phyloP scores from a whole-genome alignment of 495 filamentous ascomycete species.

The Parathielavia appendiculata region DNA sequence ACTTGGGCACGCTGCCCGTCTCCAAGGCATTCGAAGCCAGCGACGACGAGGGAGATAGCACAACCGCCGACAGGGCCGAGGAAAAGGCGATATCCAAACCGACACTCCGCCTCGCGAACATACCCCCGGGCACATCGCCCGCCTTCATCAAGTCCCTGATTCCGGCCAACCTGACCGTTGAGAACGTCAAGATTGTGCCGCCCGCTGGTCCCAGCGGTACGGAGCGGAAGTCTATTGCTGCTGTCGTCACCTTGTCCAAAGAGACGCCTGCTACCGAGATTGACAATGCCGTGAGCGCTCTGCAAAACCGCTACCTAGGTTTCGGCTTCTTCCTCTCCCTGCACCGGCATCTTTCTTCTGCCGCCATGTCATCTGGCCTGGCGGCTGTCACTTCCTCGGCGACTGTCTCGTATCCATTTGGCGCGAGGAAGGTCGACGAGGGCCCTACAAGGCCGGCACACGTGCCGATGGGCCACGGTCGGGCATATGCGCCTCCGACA shows the following conservation, averaged over 20 bases:
- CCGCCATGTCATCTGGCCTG: slow-evolving; percentile 56
- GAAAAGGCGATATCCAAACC: slow-evolving; percentile 77
- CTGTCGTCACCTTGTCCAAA: slow-evolving; percentile 78
- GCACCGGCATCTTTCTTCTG: slow-evolving; percentile 79
- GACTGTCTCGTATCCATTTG: slow-evolving; percentile 66
- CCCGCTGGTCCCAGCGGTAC: slow-evolving; percentile 41
- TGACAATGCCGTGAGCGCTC: slow-evolving; percentile 65
- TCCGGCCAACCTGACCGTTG: slow-evolving; percentile 61
- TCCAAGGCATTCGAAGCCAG: slow-evolving; percentile 42
- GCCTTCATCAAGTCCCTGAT: slow-evolving; percentile 71
- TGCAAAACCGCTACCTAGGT: slow-evolving; percentile 85
- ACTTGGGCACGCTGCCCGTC: slow-evolving; percentile 28
- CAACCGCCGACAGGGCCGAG: slow-evolving; percentile 43
- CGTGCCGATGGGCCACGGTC: slow-evolving; percentile 57
- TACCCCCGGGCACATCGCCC: slow-evolving; percentile 61
- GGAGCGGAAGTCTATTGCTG: slow-evolving; percentile 72
- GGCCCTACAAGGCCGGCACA: slow-evolving; percentile 47
- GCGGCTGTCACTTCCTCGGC: slow-evolving; percentile 50
- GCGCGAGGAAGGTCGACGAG: slow-evolving; percentile 64
- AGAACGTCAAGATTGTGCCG: slow-evolving; percentile 68
- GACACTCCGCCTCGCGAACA: slow-evolving; percentile 67
- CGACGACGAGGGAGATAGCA: slow-evolving; percentile 40
- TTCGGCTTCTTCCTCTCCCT: slow-evolving; percentile 78
- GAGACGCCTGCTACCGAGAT: slow-evolving; percentile 84
- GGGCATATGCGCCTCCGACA: slow-evolving; percentile 75